Evolutionary conservation across 225 moss, liverwort and hornwort genomes (phyloP).

Genomic region (Antitrichia curtipendula): DNA sequence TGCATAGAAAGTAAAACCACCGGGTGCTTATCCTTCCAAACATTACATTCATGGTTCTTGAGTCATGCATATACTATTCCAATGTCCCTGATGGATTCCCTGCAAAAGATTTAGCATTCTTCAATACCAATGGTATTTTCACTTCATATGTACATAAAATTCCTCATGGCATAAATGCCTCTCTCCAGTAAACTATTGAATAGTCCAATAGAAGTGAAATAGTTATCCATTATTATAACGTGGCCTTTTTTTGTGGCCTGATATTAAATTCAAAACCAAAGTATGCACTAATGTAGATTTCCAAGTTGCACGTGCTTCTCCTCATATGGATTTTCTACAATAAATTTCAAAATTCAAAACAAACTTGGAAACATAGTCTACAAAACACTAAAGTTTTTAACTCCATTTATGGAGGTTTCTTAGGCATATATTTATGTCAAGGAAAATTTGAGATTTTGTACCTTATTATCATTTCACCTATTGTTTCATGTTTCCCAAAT

Average conservation of each 20-base stretch:
- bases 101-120: background rate
- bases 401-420: fast-evolving
- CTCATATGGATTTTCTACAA: fast-evolving
- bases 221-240: background rate
- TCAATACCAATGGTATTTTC: background rate
- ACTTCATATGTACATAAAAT: fast-evolving
- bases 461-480: background rate
- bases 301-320: fast-evolving
- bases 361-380: background rate
- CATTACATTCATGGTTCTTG: background rate
- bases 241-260: fast-evolving
- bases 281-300: fast-evolving
- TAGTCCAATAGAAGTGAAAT: background rate
- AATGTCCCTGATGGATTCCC: fast-evolving
- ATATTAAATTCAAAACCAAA: background rate
- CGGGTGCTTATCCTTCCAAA: fast-evolving
- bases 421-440: background rate
- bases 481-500: fast-evolving
- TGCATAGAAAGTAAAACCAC: background rate
- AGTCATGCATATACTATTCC: background rate
- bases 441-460: background rate
- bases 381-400: background rate
- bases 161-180: background rate
- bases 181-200: background rate
- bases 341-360: background rate